A percentile compares a stretch with the other conserved stretches of the same genome.
Conservation (phyloP, 169 alveolate genomes). For the Babesia bovis region DNA sequence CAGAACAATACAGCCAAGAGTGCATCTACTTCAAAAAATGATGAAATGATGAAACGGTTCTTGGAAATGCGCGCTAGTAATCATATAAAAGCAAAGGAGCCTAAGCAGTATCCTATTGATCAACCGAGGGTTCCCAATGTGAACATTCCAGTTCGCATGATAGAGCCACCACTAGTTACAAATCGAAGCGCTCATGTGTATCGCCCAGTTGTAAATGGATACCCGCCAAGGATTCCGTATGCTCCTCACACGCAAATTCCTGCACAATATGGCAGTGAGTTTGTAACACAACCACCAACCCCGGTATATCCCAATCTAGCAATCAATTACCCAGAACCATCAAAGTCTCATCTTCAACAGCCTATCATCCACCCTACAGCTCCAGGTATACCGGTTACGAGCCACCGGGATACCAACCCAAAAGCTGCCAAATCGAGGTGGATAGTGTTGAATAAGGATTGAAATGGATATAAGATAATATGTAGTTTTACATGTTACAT, state of each 20-base stretch:
- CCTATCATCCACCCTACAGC: background rate
- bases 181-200: background rate
- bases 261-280: background rate
- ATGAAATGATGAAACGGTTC: slow-evolving; percentile 22
- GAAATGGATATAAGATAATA: background rate
- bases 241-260: background rate
- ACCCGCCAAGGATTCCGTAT: background rate
- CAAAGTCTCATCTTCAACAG: too few species aligned
- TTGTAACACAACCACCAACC: background rate
- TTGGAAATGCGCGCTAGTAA: slow-evolving; percentile 17
- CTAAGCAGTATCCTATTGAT: background rate
- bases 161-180: background rate
- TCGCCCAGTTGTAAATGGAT: background rate
- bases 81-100: background rate
- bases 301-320: too few species aligned
- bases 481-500: too few species aligned
- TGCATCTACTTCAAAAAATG: slow-evolving; percentile 9
- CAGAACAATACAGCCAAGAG: background rate
- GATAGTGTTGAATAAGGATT: slow-evolving; percentile 18
- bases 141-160: background rate
- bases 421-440: slow-evolving; percentile 5
- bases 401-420: background rate
- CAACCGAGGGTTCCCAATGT: slow-evolving; percentile 1
- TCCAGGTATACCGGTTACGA: background rate
- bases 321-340: too few species aligned